These are phyloP conservation scores for Metschnikowia similis DNA, from an alignment of 805 yeast genomes.

Conservation along the genomic window DNA sequence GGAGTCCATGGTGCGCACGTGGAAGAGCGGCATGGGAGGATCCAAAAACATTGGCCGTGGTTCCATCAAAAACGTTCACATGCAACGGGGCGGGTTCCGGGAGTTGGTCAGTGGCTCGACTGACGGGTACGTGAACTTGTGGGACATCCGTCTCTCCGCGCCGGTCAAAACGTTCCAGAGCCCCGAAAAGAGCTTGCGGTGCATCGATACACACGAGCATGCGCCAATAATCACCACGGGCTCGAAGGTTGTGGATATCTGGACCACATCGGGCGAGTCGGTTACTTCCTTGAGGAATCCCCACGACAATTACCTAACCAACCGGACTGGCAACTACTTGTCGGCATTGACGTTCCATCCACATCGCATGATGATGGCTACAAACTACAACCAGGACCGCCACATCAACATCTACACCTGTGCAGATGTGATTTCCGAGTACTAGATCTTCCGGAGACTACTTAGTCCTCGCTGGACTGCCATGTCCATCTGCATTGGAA, in stretches of 20 bases:
- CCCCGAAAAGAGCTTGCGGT: constrained; percentile 49
- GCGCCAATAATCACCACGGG: constrained; percentile 94
- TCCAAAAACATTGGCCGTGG: constrained; percentile 36
- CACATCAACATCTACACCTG: constrained; percentile 57
- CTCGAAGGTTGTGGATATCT: constrained; percentile 68
- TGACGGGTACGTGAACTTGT: constrained; percentile 77
- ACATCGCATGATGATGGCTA: constrained; percentile 89
- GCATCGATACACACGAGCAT: constrained; percentile 87
- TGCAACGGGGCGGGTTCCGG: constrained; percentile 95
- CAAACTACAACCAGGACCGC: constrained; percentile 74
- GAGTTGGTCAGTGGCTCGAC: constrained; percentile 81
- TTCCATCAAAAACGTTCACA: constrained; percentile 73
- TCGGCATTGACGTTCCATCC: constrained; percentile 81
- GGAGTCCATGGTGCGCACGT: constrained; percentile 78
- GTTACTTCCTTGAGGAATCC: constrained; percentile 57
- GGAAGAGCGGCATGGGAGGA: constrained; percentile 45
- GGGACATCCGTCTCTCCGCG: constrained; percentile 80
- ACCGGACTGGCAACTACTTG: constrained; percentile 49
- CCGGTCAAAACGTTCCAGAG: constrained; percentile 69
- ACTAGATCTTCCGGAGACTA: constrained; percentile 5
- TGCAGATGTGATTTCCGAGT: constrained; percentile 35
- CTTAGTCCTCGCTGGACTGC: too few relatives aligned
- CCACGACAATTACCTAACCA: constrained; percentile 40
- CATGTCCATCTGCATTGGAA: too few relatives aligned
- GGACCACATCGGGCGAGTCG: constrained; percentile 81